Percentiles rank a stretch among this genome's conserved stretches.
Conservation (phyloP, 1,284 basidiomycete genomes). For the Apiotrichum veenhuisii region DNA sequence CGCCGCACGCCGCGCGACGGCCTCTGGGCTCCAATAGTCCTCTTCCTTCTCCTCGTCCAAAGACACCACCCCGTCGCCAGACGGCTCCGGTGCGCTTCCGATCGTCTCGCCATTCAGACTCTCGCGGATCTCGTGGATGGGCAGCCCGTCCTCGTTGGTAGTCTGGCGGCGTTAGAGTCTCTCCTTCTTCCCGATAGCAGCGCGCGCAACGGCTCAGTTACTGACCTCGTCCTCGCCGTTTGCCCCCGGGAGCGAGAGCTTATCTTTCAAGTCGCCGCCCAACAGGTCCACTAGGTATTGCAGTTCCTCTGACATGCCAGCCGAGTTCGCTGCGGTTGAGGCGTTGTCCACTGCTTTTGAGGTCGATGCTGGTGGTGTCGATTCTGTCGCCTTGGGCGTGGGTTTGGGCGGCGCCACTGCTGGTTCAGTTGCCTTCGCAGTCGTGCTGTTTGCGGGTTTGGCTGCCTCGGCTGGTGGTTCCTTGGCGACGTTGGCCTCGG, state of each 20-base stretch:
- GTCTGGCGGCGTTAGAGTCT: too few species aligned
- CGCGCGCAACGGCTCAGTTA: too few species aligned
- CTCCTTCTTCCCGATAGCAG: too few species aligned
- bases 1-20: constrained; percentile 27
- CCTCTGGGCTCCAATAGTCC: constrained; percentile 36
- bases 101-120: constrained; percentile 31
- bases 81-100: constrained; percentile 21
- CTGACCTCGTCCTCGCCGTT: not conserved
- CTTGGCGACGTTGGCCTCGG: too few species aligned
- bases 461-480: not conserved
- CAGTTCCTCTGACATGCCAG: constrained; percentile 10
- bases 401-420: not conserved
- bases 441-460: not conserved
- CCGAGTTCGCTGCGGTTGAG: not conserved
- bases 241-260: constrained; percentile 5
- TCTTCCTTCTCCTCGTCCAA: constrained; percentile 19
- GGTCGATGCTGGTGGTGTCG: not conserved
- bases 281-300: constrained; percentile 22
- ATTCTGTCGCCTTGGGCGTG: too few species aligned
- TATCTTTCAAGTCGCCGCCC: constrained; percentile 13
- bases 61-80: constrained; percentile 8
- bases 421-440: not conserved
- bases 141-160: constrained; percentile 39
- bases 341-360: too few species aligned
- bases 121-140: constrained; percentile 46